Evolutionary conservation across 2,329 filamentous ascomycete species (phyloP).

Genomic region (Chaetomiaceae sp.): DNA sequence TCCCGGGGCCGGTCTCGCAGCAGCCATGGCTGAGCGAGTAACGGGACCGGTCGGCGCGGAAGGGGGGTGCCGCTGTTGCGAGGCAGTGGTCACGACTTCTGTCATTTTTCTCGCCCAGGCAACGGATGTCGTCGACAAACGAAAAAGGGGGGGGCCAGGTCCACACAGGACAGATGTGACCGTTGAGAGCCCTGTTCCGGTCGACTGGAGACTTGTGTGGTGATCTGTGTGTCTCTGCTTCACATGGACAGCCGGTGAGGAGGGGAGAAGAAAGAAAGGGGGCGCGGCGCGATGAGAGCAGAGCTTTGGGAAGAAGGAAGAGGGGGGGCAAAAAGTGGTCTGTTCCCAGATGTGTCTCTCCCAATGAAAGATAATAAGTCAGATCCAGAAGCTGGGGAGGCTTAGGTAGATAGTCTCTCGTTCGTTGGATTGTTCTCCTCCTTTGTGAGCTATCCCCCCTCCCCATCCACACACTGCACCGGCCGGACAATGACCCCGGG

Average conservation of each 20-base stretch:
- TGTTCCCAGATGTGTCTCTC: constrained; percentile 5
- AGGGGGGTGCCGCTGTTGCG: constrained; percentile 8
- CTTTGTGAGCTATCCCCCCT: constrained; percentile 28
- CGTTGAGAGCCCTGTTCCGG: constrained; percentile 8
- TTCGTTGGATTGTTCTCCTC: constrained; percentile 29
- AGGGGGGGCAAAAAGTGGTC: constrained; percentile 2
- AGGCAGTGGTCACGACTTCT: constrained; percentile 18
- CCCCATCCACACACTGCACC: constrained; percentile 5
- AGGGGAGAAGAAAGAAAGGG: constrained; percentile 1
- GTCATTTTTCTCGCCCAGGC: constrained; percentile 20
- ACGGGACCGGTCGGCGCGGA: constrained; percentile 13
- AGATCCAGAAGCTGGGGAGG: background rate
- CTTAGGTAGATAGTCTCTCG: too few species aligned
- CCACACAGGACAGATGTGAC: constrained; percentile 6
- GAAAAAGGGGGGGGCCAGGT: background rate
- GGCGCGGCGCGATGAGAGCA: background rate
- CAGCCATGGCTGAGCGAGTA: constrained; percentile 24
- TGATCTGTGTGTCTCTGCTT: constrained; percentile 12
- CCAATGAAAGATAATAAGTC: constrained; percentile 19
- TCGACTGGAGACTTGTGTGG: background rate
- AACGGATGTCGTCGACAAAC: constrained; percentile 4
- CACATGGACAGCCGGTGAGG: background rate
- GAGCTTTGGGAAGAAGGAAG: background rate
- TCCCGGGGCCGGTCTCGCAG: constrained; percentile 10
- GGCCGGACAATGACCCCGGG: constrained; percentile 25